phyloP scores from a whole-genome alignment of 257 asterid species.

The Przewalskia tangutica region DNA sequence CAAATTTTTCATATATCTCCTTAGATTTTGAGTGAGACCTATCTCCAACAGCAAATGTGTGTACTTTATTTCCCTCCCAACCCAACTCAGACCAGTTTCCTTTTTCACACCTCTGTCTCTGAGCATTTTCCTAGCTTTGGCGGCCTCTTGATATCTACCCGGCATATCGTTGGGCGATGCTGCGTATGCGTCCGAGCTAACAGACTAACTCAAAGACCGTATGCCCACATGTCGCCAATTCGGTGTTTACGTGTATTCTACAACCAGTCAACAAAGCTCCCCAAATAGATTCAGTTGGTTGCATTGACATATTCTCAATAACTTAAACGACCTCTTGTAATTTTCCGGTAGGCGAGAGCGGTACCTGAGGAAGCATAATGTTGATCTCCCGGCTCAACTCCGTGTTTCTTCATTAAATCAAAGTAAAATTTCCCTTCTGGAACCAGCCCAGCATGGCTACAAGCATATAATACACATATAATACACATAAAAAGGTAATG shows the following conservation, averaged over 20 bases:
- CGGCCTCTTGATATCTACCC: slow-evolving; percentile 85
- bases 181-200: slow-evolving; percentile 60
- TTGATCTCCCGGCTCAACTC: slow-evolving; percentile 58
- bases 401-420: slow-evolving; percentile 44
- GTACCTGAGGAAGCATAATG: slow-evolving; percentile 83
- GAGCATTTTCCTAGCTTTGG: slow-evolving; percentile 66
- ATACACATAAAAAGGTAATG: slow-evolving; percentile 55
- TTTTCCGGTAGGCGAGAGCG: slow-evolving; percentile 78
- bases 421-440: slow-evolving; percentile 57
- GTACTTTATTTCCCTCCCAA: slow-evolving; percentile 67
- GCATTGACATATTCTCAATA: slow-evolving; percentile 67
- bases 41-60: slow-evolving; percentile 74
- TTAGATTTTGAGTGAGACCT: slow-evolving; percentile 33
- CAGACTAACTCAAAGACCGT: slow-evolving; percentile 51
- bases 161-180: slow-evolving; percentile 64
- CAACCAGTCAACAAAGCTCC: slow-evolving; percentile 88
- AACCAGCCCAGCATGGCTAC: slow-evolving; percentile 76
- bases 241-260: slow-evolving; percentile 47
- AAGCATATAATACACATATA: no score
- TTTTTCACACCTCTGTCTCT: slow-evolving; percentile 68
- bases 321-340: slow-evolving; percentile 56
- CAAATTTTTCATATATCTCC: slow-evolving; percentile 55
- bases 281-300: slow-evolving; percentile 73
- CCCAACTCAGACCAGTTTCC: slow-evolving; percentile 91
- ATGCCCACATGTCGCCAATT: slow-evolving; percentile 72